Evolutionary conservation across 768 basidiomycete species (phyloP).

Genomic region (Pleurotus pulmonarius): DNA sequence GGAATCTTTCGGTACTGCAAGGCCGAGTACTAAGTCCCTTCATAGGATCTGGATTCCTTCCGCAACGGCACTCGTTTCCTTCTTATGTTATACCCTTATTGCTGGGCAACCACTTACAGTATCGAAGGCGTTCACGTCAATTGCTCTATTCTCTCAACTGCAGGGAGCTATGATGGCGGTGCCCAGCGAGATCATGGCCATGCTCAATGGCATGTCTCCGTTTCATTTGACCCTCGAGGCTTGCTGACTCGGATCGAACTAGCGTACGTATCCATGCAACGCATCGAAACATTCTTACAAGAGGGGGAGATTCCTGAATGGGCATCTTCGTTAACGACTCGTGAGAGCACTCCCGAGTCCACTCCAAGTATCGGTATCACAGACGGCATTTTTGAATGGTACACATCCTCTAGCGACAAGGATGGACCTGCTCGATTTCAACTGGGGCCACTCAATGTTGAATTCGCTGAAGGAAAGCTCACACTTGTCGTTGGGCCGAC

Average conservation of each 20-base stretch:
- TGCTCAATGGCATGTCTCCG: constrained; percentile 47
- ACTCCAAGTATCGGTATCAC: constrained; percentile 46
- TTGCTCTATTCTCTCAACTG: constrained; percentile 72
- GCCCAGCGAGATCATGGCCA: constrained; percentile 60
- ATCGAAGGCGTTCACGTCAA: constrained; percentile 76
- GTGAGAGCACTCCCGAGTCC: constrained; percentile 5
- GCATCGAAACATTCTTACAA: constrained; percentile 68
- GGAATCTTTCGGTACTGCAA: neutral
- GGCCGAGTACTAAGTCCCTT: neutral
- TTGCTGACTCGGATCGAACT: constrained; percentile 9
- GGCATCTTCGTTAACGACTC: constrained; percentile 61
- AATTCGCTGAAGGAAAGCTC: constrained; percentile 55
- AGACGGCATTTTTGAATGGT: constrained; percentile 57
- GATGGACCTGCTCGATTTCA: constrained; percentile 37
- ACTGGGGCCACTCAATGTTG: constrained; percentile 53
- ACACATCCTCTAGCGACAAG: constrained; percentile 26
- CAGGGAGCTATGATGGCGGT: constrained; percentile 64
- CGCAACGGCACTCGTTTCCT: constrained; percentile 59
- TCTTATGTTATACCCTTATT: constrained; percentile 65
- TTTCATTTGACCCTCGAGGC: neutral
- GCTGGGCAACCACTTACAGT: constrained; percentile 67
- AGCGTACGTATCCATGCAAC: constrained; percentile 79
- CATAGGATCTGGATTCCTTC: constrained; percentile 71
- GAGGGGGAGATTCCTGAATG: constrained; percentile 78
- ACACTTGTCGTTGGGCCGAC: constrained; percentile 63